A percentile compares a stretch with the other conserved stretches of the same genome.
Evolutionary conservation across 352 stramenopile genomes (phyloP).

Genomic region (Aphanomyces euteiches): DNA sequence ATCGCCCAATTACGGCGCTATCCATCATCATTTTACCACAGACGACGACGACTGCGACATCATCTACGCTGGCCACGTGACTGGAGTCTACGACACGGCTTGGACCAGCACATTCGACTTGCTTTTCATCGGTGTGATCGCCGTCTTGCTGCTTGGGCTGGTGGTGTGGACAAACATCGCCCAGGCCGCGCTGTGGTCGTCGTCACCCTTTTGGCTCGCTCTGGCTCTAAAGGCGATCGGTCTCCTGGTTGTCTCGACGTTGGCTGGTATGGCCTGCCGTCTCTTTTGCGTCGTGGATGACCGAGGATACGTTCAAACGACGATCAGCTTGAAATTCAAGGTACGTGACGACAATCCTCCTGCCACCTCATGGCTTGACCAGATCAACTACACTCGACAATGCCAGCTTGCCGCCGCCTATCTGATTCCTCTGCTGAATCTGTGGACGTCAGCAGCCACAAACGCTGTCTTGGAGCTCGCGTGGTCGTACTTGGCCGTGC

Average conservation of each 20-base stretch:
- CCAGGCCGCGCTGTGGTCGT: conserved; percentile 50
- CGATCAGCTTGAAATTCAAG: conserved; percentile 78
- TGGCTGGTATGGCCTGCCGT: conserved; percentile 72
- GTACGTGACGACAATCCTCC: not conserved
- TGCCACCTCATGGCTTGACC: not conserved
- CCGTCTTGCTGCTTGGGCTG: conserved; percentile 45
- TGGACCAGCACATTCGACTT: conserved; percentile 62
- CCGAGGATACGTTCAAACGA: conserved; percentile 79
- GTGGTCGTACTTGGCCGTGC: conserved; percentile 77
- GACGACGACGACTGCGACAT: conserved; percentile 22
- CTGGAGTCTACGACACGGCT: conserved; percentile 49
- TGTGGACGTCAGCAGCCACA: conserved; percentile 38
- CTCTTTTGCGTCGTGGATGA: conserved; percentile 75
- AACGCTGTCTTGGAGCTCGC: conserved; percentile 53
- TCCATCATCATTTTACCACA: not conserved
- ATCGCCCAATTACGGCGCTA: not conserved
- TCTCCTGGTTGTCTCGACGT: conserved; percentile 74
- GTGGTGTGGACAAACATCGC: conserved; percentile 58
- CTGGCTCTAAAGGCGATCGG: conserved; percentile 66
- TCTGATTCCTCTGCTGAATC: conserved; percentile 61
- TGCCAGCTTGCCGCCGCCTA: conserved; percentile 80
- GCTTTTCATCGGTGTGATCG: conserved; percentile 64
- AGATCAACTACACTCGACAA: conserved; percentile 85
- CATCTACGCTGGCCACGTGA: conserved; percentile 48
- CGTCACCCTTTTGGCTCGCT: conserved; percentile 61